Evolutionary conservation across 106 monocot genomes (phyloP).

Genomic region (Dendrobium chrysotoxum): DNA sequence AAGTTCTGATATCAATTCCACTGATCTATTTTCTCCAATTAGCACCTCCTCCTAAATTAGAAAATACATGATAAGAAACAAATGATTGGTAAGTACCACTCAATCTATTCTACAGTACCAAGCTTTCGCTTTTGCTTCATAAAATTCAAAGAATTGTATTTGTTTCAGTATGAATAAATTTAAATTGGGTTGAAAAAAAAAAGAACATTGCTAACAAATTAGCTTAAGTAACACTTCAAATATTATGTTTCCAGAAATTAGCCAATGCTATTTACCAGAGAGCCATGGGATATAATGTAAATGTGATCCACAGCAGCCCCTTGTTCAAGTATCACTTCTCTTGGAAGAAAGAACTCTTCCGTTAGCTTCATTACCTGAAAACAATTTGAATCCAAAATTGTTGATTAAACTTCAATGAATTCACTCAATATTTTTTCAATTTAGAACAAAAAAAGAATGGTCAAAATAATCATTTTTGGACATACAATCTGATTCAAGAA

Average conservation of each 20-base stretch:
- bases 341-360: slow-evolving; percentile 76
- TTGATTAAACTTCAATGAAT: background rate
- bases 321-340: slow-evolving; percentile 76
- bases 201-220: too few species aligned
- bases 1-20: slow-evolving; percentile 43
- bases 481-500: slow-evolving; percentile 78
- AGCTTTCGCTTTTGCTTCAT: background rate
- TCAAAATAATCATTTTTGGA: background rate
- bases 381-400: background rate
- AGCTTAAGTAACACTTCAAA: too few species aligned
- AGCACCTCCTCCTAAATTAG: slow-evolving; percentile 41
- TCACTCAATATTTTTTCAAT: background rate
- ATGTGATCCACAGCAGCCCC: slow-evolving; percentile 43
- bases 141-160: too few species aligned
- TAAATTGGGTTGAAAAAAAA: too few species aligned
- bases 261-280: too few species aligned
- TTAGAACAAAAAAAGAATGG: too few species aligned
- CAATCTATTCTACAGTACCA: background rate
- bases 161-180: too few species aligned
- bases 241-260: too few species aligned
- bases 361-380: slow-evolving; percentile 58
- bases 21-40: slow-evolving; percentile 43
- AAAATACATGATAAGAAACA: background rate
- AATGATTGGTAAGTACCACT: background rate
- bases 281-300: too few species aligned